phyloP scores from a whole-genome alignment of 768 basidiomycete species.

The Daedaleopsis nitida region DNA sequence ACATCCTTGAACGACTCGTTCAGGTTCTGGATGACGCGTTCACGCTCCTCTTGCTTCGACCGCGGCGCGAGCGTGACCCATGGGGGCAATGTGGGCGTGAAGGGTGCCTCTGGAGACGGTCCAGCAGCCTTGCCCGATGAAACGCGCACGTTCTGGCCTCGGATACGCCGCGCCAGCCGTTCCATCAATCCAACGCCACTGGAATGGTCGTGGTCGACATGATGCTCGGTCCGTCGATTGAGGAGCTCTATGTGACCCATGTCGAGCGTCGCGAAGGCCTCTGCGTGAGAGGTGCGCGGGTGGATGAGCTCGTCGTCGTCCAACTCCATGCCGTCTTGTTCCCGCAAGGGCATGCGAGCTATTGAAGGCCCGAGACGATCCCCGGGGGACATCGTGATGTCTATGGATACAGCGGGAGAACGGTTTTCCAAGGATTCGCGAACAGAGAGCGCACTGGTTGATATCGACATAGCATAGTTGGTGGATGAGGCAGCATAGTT shows the following conservation, averaged over 20 bases:
- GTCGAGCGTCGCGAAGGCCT: conserved; percentile 39
- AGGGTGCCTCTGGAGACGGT: conserved; percentile 11
- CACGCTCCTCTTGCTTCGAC: conserved; percentile 65
- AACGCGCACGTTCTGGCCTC: conserved; percentile 19
- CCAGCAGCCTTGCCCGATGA: conserved; percentile 19
- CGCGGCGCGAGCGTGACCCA: conserved; percentile 72
- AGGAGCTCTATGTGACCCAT: conserved; percentile 31
- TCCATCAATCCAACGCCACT: conserved; percentile 20
- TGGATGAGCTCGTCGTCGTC: conserved; percentile 26
- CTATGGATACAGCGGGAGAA: conserved; percentile 15
- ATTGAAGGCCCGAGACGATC: conserved; percentile 11
- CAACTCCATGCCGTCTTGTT: conserved; percentile 20
- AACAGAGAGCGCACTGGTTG: conserved; percentile 5
- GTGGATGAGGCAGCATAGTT: conserved; percentile 7
- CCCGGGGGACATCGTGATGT: conserved; percentile 4
- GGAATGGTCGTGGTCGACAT: conserved; percentile 20
- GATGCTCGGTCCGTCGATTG: conserved; percentile 22
- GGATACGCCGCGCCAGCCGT: conserved; percentile 23
- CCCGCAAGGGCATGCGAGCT: conserved; percentile 6
- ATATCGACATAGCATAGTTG: conserved; percentile 4
- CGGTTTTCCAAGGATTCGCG: conserved; percentile 11
- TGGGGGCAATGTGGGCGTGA: conserved; percentile 38
- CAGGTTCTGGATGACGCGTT: conserved; percentile 67
- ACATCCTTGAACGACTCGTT: conserved; percentile 76
- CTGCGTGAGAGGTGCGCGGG: conserved; percentile 36